Base-by-base conservation (phyloP, 2,329 filamentous ascomycete genomes). In the Ascochyta koolunga region DNA sequence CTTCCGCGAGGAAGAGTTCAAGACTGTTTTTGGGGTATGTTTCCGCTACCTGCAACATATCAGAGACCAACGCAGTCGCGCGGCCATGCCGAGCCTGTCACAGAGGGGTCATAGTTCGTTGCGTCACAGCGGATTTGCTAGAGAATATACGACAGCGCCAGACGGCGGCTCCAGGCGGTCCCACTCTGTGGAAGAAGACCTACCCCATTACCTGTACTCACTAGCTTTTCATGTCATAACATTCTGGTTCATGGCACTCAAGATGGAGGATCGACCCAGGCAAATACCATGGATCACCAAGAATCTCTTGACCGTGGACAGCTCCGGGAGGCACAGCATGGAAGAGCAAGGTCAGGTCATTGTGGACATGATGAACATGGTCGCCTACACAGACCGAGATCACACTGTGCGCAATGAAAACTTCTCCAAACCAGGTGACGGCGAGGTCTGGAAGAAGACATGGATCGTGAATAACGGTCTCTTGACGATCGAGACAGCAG, bases 311-410 rank as follows among this genome's bases (percentile, higher is more conserved):
- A 93, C 93, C 64, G 88, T 84, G 8, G 91, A 96, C 67, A 83
- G 84, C 21, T 84, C 88, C 54, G 91, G 91, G 15, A 86, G 84
- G 35, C 86, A 91, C 50, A 85, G 83, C 41, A 84, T 93, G 29
- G 93, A 98, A 70, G 93, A 99, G 72, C 93, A 97, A 74, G 93
- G 92, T 5, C 84, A 96, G 62, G 92, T 96, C 29, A 95, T 95
- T 8, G 86, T 98, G 49, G 95, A 99, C 73, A 91, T 98, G 75
- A 93, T 97, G 89, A 91, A 95, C 70, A 84, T 92, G 66, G 89
- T 92, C 16, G 87, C 91, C 1, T 96, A 89, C 70, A 91, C 91
- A 0, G 91, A 96, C 70, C 84, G 91, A 29, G 90, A 93, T 57
- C 90, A 96, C 67, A 91, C 88, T 7, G 80, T 80, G 1, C 82